Base-by-base conservation (phyloP, 1,284 basidiomycete species). In the Ganoderma leucocontextum region DNA sequence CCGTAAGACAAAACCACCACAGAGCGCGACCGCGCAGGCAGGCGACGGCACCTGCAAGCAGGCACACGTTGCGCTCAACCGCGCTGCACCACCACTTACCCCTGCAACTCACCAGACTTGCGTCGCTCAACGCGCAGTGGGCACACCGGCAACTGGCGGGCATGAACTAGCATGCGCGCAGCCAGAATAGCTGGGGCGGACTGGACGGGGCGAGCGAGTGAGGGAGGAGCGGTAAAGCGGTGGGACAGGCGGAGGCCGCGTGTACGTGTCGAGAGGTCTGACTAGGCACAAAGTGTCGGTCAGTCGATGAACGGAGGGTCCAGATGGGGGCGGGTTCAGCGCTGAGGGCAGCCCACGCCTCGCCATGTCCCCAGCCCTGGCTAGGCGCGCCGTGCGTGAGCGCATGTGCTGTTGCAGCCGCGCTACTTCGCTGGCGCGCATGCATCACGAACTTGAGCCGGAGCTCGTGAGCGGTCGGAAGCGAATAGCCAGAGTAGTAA, bases 101-200 rank as follows among this genome's bases (percentile, higher is more conserved):
- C 41, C 69, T 66, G 47, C 69, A 38, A 70, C 72, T 66, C 69
- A 63, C 69, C 65, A 55, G 66, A 57, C 69, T 67, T 39, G 65
- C 60, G 58, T 68, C 67, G 67, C 71, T 71, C 75, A 60, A 72
- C 76, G 49, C 71, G 60, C 58, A 52, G 19, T 63, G 44, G 64
- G 61, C 65, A 68, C 64, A 61, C 61, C 72, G 38, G 62, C 64
- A 41, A 61, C 62, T 68, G 66, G 67, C 53, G 73, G 68, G 72
- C 76, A 64, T 75, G 75, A 69, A 68, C 75, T 76, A 72, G 75
- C 75, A 76, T 70, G 75, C 75, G 65, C 74, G 63, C 72, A 60
- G 65, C 68, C 71, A 60, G 69, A 66, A 68, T 67, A 55, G 67
- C 69, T 67, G 65, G 70, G 66, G 72, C 65, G 62, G 60, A 66